Base-by-base conservation (phyloP, 257 asterid species). In the Vinca minor region DNA sequence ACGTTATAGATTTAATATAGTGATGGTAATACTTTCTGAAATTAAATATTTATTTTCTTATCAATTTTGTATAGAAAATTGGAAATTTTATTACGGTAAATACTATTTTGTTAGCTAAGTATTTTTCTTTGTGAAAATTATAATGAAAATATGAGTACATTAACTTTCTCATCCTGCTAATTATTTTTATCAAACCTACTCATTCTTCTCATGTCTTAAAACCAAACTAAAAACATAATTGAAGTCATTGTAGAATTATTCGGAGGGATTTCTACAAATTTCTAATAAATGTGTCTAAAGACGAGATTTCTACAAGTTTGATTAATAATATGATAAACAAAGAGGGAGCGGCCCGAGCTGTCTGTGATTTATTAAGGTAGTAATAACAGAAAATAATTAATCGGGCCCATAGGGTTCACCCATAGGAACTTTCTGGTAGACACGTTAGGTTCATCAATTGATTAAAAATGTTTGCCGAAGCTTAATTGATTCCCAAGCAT, bases 321-420 rank as follows among this genome's bases (percentile, higher is more conserved):
- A 18, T 44, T 60, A 34, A 52, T 69, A 63, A n/a, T n/a, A n/a
- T n/a, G n/a, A n/a, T n/a, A n/a, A n/a, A n/a, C n/a, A n/a, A n/a
- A n/a, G n/a, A n/a, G n/a, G n/a, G n/a, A n/a, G n/a, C n/a, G n/a
- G n/a, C n/a, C n/a, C n/a, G n/a, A 52, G 60, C 68, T 1, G 57
- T 57, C 29, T 39, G 11, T 31, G n/a, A 46, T 61, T 59, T 29
- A 61, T 28, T n/a, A 56, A 13, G 45, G 46, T 6, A 34, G 56
- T 26, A 38, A n/a, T 44, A 29, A 66, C 42, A 56, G 47, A n/a
- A 31, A 59, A 69, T 69, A 45, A 69, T 69, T 62, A 29, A 13
- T 14, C 12, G 46, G 64, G 3, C n/a, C n/a, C n/a, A 31, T 21
- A 3, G 15, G 64, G n/a, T n/a, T n/a, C n/a, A n/a, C 28, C 71